Base-by-base conservation (phyloP, 2,329 filamentous ascomycete species). In the Epichloe elymi region DNA sequence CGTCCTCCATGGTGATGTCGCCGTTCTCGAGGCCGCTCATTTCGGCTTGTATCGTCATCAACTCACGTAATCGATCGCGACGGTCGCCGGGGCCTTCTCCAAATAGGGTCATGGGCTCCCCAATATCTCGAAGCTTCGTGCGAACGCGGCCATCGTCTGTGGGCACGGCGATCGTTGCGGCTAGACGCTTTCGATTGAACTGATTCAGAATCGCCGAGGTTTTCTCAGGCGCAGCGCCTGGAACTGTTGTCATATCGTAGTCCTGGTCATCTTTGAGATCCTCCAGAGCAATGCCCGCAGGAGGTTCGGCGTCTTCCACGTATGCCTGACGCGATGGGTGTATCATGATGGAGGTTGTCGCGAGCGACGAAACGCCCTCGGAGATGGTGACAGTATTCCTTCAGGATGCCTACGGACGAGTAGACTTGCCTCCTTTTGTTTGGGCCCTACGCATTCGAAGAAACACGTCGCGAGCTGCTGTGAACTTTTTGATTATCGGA, bases 61-160 rank as follows among this genome's bases (percentile, higher is more conserved):
- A 71, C 60, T 88, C 86, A 56, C 93, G 82, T 60, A 98, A 68
- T 56, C 93, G 81, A 63, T 95, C 90, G 71, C 94, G 79, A 53
- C 93, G 76, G 60, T 97, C 91, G 26, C 80, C 83, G 1, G 84
- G 83, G 0, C 87, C 88, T 70, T 98, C 93, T 53, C 90, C 93
- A 57, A 98, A 98, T 0, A 97, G 75, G 0, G 91, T 98, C 51
- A 97, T 82, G 11, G 93, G 93, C 63, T 98, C 86, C n/a, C 87
- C 88, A 56, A 95, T 76, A 61, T 93, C 85, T 57, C 93, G 82
- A 53, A 97, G 76, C 57, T 80, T 82, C 38, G 82, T 75, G 54
- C 89, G 86, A 46, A 98, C 90, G 60, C 86, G 82, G 55, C 79
- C 83, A 72, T 98, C 93, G 65, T 96, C 90, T 50, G 94, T 98